Evolutionary conservation across 352 stramenopile genomes (phyloP).

Genomic region (Phytopythium oedochilum): DNA sequence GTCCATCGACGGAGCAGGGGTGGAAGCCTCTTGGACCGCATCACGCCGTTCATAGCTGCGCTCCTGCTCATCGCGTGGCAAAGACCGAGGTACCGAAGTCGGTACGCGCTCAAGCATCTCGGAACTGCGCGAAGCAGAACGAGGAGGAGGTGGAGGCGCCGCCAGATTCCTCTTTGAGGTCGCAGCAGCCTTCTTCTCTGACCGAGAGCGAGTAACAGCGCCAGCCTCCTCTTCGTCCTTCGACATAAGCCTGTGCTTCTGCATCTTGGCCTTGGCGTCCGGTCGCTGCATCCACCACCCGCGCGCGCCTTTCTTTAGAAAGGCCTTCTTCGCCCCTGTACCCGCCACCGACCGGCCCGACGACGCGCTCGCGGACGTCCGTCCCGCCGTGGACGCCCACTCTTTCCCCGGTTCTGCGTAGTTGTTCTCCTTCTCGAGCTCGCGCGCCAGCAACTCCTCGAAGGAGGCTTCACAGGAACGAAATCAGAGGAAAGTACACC

Average conservation of each 20-base stretch:
- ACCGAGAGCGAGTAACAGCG: too few relatives aligned
- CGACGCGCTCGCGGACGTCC: not conserved
- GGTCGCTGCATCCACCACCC: slow-evolving; percentile 81
- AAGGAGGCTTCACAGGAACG: slow-evolving; percentile 36
- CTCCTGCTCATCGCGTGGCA: slow-evolving; percentile 9
- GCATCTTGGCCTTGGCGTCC: slow-evolving; percentile 42
- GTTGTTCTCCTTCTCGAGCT: slow-evolving; percentile 34
- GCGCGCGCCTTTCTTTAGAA: slow-evolving; percentile 69
- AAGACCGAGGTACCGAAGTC: not conserved
- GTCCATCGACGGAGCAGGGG: slow-evolving; percentile 3
- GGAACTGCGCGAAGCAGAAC: not conserved
- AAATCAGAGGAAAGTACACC: not conserved
- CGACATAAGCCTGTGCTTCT: slow-evolving; percentile 56
- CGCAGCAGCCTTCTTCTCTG: slow-evolving; percentile 1
- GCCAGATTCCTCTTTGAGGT: not conserved
- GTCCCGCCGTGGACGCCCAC: not conserved
- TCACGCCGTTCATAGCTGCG: not conserved
- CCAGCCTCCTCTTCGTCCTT: slow-evolving; percentile 25
- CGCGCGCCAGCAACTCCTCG: slow-evolving; percentile 60
- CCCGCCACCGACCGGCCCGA: not conserved
- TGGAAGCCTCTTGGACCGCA: not conserved
- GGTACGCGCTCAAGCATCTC: not conserved
- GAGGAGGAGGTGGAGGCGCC: not conserved
- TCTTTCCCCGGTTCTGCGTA: not conserved
- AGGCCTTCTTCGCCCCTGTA: slow-evolving; percentile 38